phyloP scores from a whole-genome alignment of 2,329 filamentous ascomycete genomes.

The Cladobotryum protrusum region DNA sequence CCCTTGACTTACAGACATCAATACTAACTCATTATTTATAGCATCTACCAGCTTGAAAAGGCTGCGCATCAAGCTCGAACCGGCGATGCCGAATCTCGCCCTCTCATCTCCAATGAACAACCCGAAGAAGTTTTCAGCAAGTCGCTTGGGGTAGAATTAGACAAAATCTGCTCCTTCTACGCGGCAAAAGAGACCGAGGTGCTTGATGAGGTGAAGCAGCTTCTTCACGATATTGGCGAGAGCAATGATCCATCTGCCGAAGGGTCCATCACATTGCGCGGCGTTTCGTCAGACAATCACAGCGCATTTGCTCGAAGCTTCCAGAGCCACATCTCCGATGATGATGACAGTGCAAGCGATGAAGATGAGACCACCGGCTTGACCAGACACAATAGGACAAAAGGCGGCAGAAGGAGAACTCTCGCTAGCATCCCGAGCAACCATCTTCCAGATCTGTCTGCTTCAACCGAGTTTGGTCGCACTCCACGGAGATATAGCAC shows the following conservation, averaged over 20 bases:
- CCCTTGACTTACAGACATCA: not conserved
- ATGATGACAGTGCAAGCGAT: constrained; percentile 57
- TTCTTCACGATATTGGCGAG: constrained; percentile 65
- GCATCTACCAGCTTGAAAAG: constrained; percentile 94
- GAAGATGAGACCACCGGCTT: constrained; percentile 54
- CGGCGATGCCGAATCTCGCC: constrained; percentile 75
- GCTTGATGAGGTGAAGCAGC: constrained; percentile 67
- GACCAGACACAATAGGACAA: constrained; percentile 38
- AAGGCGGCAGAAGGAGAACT: constrained; percentile 34
- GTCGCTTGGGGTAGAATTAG: constrained; percentile 79
- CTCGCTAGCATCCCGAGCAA: constrained; percentile 28
- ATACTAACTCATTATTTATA: constrained; percentile 29
- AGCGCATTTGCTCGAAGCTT: constrained; percentile 27
- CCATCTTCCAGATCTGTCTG: constrained; percentile 47
- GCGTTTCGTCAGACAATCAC: constrained; percentile 24
- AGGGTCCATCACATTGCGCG: constrained; percentile 30
- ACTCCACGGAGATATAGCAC: constrained; percentile 57
- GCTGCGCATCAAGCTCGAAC: constrained; percentile 57
- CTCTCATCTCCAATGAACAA: constrained; percentile 67
- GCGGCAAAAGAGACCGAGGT: constrained; percentile 84
- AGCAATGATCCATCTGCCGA: constrained; percentile 49
- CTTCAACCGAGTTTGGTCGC: constrained; percentile 53
- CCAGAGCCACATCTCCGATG: constrained; percentile 38
- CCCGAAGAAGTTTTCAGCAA: constrained; percentile 76
- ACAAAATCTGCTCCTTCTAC: constrained; percentile 92